Conservation (phyloP, 768 basidiomycete genomes). For the Myochromella boudieri region DNA sequence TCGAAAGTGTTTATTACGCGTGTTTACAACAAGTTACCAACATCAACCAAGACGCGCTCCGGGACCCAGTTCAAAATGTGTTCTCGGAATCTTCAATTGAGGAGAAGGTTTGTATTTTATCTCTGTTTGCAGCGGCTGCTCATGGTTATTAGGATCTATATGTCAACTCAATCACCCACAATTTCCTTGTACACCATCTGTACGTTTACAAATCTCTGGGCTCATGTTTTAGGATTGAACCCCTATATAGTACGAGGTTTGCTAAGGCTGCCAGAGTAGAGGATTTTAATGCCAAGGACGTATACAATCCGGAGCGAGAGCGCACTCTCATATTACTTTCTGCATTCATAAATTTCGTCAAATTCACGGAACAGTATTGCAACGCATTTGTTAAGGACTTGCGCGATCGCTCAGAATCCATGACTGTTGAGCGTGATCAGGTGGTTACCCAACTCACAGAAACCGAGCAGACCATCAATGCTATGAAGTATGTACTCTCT, state of each 20-base stretch:
- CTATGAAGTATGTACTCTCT: conserved; percentile 50
- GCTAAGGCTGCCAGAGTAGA: conserved; percentile 72
- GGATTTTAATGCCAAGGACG: conserved; percentile 75
- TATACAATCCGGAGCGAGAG: conserved; percentile 69
- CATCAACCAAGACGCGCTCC: conserved; percentile 56
- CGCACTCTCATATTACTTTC: conserved; percentile 78
- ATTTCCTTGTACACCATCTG: conserved; percentile 72
- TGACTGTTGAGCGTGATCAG: conserved; percentile 64
- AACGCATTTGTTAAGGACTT: conserved; percentile 60
- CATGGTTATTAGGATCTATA: conserved; percentile 60
- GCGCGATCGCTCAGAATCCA: conserved; percentile 53
- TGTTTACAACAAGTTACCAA: conserved; percentile 74
- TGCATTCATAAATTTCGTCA: conserved; percentile 91
- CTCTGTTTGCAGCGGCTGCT: neutral
- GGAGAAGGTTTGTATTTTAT: conserved; percentile 46
- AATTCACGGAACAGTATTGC: conserved; percentile 78
- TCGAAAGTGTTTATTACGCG: conserved; percentile 65
- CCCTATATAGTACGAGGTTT: conserved; percentile 54
- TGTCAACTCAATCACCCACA: conserved; percentile 53
- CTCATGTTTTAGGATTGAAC: conserved; percentile 3
- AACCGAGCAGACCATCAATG: conserved; percentile 49
- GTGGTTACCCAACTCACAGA: conserved; percentile 47
- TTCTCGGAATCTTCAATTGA: conserved; percentile 50
- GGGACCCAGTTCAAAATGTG: conserved; percentile 56
- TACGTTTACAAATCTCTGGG: conserved; percentile 27